Base-by-base conservation (phyloP, 768 basidiomycete species). In the Rhizopogon sp. region DNA sequence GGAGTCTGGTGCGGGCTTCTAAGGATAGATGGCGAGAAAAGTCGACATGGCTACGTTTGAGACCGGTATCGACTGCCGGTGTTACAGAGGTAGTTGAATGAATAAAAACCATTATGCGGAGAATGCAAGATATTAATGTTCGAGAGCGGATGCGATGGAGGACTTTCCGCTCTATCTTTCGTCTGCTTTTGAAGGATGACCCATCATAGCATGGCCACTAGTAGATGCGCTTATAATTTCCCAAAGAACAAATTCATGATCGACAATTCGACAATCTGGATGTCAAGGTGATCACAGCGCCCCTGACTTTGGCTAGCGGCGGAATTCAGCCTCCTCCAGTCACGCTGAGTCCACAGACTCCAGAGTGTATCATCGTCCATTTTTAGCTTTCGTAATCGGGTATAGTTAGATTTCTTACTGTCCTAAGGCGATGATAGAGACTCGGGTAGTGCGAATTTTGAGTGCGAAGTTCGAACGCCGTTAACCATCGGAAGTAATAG, bases 11-110 rank as follows among this genome's bases (percentile, higher is more conserved):
- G 29, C 64, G 62, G 22, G 73, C 66, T 52, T 72, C 71, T n/a
- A 59, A 55, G 2, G 71, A 72, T 46, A 72, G 55, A 51, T 72
- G 71, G 20, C 71, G 71, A 8, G 64, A 62, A 3, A 71, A 53
- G 45, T 69, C 68, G 16, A 64, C 64, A 50, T 60, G 67, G 31
- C 64, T 64, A 50, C 60, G 62, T 50, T 70, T 70, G 10, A 55
- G 55, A 7, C 59, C 9, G 13, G 56, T 31, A 10, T 60, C 63
- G 9, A 25, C 47, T 29, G 31, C 31, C 46, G 46, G 55, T 3
- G 64, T 60, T 13, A 55, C 14, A 53, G 55, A 42, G 14, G 63
- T 29, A 6, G 31, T 35, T 20, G 64, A 25, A n/a, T 60, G n/a
- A 16, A 64, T n/a, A 40, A 53, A 68, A 22, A 69, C 68, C 67